Evolutionary conservation across 2,329 filamentous ascomycete species (phyloP).

Genomic region (Onygena corvina): DNA sequence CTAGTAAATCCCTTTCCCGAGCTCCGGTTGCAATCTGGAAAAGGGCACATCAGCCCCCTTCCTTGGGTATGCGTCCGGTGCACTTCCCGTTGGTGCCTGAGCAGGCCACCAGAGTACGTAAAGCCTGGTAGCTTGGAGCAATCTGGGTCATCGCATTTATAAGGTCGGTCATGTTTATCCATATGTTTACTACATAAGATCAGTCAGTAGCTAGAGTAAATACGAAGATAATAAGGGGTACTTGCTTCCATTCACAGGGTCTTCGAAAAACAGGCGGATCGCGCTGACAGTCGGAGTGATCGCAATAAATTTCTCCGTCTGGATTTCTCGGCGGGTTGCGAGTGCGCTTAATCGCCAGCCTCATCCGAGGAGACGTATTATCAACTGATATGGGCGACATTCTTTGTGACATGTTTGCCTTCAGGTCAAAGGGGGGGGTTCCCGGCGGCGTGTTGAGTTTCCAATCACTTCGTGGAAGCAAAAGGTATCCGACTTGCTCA

Average conservation of each 20-base stretch:
- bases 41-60: constrained; percentile 78
- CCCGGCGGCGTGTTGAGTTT: background rate
- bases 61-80: constrained; percentile 82
- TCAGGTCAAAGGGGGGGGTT: background rate
- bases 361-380: constrained; percentile 21
- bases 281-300: constrained; percentile 55
- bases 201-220: background rate
- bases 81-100: constrained; percentile 85
- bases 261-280: constrained; percentile 56
- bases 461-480: constrained; percentile 5
- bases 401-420: constrained; percentile 1
- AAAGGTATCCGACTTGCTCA: background rate
- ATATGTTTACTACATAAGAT: constrained; percentile 66
- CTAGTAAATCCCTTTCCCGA: constrained; percentile 81
- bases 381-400: background rate
- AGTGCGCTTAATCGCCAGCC: constrained; percentile 32
- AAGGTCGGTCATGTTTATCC: constrained; percentile 93
- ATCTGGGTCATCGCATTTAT: constrained; percentile 67
- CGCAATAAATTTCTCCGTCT: constrained; percentile 67
- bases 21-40: constrained; percentile 76
- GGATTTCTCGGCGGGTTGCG: constrained; percentile 49
- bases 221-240: constrained; percentile 18
- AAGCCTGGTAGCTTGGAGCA: constrained; percentile 90
- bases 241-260: constrained; percentile 91
- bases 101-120: constrained; percentile 81